These are phyloP conservation scores for Lactifluus subvellereus DNA, from an alignment of 768 basidiomycete species.

Conservation along the genomic window DNA sequence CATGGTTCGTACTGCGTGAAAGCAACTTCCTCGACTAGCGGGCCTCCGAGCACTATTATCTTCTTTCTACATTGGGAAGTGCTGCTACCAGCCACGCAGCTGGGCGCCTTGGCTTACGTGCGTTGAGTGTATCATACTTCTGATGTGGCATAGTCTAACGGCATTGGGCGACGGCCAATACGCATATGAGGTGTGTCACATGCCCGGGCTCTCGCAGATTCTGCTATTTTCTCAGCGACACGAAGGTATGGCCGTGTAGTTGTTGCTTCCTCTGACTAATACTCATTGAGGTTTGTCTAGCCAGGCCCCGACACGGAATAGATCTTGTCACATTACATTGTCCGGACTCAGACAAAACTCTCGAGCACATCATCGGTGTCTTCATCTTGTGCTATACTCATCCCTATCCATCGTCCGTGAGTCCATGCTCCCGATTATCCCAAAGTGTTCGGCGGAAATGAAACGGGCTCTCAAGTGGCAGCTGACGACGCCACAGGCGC, in stretches of 20 bases:
- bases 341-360: not conserved
- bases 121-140: not conserved
- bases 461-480: conserved; percentile 9
- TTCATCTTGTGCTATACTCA: conserved; percentile 2
- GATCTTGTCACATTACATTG: not conserved
- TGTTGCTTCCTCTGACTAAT: conserved; percentile 17
- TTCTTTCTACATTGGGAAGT: conserved; percentile 15
- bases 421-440: conserved; percentile 10
- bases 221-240: conserved; percentile 1
- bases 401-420: conserved; percentile 3
- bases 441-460: conserved; percentile 12
- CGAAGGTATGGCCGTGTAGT: conserved; percentile 4
- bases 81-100: conserved; percentile 5
- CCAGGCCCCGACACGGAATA: not conserved
- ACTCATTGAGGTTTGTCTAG: not conserved
- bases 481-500: conserved; percentile 21
- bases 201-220: conserved; percentile 3
- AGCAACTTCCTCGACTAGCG: conserved; percentile 3
- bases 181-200: conserved; percentile 11
- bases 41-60: conserved; percentile 10
- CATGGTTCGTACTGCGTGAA: not conserved
- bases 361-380: conserved; percentile 5
- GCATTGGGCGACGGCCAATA: conserved; percentile 9
- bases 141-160: conserved; percentile 2
- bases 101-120: conserved; percentile 18